Conservation (phyloP, 306 rosid species). For the Lathyrus tuberosus region DNA sequence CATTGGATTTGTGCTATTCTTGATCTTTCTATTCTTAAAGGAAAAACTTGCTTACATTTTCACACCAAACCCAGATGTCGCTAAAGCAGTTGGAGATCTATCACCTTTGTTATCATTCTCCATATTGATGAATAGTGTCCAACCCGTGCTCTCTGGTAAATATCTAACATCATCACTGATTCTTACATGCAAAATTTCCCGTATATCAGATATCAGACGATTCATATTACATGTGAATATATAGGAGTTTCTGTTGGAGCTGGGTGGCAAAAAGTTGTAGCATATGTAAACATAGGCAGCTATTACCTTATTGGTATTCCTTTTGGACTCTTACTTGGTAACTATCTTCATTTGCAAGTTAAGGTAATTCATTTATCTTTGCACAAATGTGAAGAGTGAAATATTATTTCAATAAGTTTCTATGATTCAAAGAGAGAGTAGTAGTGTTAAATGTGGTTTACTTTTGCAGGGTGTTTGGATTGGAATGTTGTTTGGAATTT, state of each 20-base stretch:
- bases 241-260: conserved; percentile 66
- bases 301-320: conserved; percentile 63
- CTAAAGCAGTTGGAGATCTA: conserved; percentile 50
- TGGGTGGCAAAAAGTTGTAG: conserved; percentile 62
- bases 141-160: conserved; percentile 67
- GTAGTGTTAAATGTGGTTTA: neutral
- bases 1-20: conserved; percentile 50
- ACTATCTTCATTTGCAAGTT: conserved; percentile 43
- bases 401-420: neutral
- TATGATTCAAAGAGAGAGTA: neutral
- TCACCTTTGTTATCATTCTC: conserved; percentile 63
- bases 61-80: conserved; percentile 47
- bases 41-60: conserved; percentile 55
- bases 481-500: conserved; percentile 66
- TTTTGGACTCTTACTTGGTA: conserved; percentile 52
- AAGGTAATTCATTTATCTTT: conserved; percentile 36
- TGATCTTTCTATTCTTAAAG: conserved; percentile 46
- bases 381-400: neutral
- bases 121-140: conserved; percentile 59
- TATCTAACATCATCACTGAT: neutral
- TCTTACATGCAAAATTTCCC: no score
- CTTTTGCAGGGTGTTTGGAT: conserved; percentile 63
- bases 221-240: neutral
- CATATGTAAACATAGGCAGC: conserved; percentile 60
- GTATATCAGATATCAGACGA: no score